phyloP scores from a whole-genome alignment of 192 early-diverging fungal species.

The Coemansia sp. region DNA sequence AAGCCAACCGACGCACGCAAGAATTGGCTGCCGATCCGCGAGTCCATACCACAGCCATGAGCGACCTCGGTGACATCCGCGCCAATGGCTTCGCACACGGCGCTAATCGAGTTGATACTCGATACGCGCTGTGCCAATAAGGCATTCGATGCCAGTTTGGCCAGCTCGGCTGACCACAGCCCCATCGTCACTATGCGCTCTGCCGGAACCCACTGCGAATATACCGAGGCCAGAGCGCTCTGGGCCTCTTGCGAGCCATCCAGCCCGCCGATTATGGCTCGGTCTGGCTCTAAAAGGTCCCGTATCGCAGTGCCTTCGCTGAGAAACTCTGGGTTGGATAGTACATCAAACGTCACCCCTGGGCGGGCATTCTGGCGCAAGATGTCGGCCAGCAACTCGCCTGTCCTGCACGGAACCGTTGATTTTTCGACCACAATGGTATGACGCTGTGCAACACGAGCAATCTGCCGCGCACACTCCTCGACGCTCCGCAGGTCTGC shows the following conservation, averaged over 20 bases:
- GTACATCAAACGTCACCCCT: constrained; percentile 72
- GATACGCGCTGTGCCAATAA: constrained; percentile 92
- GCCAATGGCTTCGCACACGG: constrained; percentile 88
- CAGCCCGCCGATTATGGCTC: constrained; percentile 81
- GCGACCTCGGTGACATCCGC: constrained; percentile 88
- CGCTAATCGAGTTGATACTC: constrained; percentile 81
- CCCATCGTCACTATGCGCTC: constrained; percentile 86
- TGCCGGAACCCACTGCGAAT: constrained; percentile 77
- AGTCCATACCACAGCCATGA: constrained; percentile 81
- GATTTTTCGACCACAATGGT: constrained; percentile 95
- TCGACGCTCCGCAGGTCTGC: constrained; percentile 73
- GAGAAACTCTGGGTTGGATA: constrained; percentile 94
- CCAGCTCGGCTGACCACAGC: constrained; percentile 91
- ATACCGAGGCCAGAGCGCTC: constrained; percentile 66
- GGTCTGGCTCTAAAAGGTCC: constrained; percentile 80
- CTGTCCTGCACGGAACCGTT: constrained; percentile 90
- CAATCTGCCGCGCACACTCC: constrained; percentile 75
- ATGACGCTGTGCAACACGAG: constrained; percentile 64
- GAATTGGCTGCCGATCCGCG: constrained; percentile 83
- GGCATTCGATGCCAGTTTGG: constrained; percentile 91
- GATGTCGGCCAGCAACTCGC: constrained; percentile 75
- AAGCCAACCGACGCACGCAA: constrained; percentile 89
- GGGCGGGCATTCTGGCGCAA: constrained; percentile 61
- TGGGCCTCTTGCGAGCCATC: constrained; percentile 76
- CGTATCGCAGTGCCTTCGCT: constrained; percentile 86